A percentile compares a stretch with the other conserved stretches of the same genome.
Conservation (phyloP, 2,329 filamentous ascomycete genomes). For the Aspergillus nomiae region DNA sequence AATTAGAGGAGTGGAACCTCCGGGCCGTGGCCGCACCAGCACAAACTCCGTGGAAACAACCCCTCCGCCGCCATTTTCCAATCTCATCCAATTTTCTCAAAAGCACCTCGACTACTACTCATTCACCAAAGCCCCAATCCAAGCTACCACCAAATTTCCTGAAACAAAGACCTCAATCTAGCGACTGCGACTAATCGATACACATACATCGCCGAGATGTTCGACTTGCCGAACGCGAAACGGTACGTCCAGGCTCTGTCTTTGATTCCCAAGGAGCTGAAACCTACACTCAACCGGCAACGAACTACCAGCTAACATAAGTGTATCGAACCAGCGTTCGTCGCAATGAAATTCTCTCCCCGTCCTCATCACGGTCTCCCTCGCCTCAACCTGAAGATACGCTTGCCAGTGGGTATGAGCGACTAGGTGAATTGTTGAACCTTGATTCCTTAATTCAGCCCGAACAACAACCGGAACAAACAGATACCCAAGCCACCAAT, state of each 20-base stretch:
- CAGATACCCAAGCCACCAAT: slow-evolving; percentile 6
- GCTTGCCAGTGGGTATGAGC: slow-evolving; percentile 32
- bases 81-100: slow-evolving; percentile 11
- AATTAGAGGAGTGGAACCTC: slow-evolving; percentile 1
- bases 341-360: slow-evolving; percentile 38
- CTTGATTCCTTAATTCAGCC: slow-evolving; percentile 29
- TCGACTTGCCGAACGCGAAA: slow-evolving; percentile 40
- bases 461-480: neutral
- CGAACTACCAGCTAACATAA: neutral
- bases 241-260: slow-evolving; percentile 26
- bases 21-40: slow-evolving; percentile 18
- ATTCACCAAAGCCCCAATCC: neutral
- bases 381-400: slow-evolving; percentile 30
- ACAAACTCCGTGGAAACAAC: slow-evolving; percentile 9
- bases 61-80: neutral
- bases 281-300: neutral
- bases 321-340: slow-evolving; percentile 31
- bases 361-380: slow-evolving; percentile 32
- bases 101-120: slow-evolving; percentile 1
- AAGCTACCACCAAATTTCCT: neutral
- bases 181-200: neutral
- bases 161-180: neutral
- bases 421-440: slow-evolving; percentile 36
- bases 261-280: neutral
- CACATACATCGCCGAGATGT: slow-evolving; percentile 27